Evolutionary conservation across 2,329 filamentous ascomycete species (phyloP).

Genomic region (Apiospora phragmitis): DNA sequence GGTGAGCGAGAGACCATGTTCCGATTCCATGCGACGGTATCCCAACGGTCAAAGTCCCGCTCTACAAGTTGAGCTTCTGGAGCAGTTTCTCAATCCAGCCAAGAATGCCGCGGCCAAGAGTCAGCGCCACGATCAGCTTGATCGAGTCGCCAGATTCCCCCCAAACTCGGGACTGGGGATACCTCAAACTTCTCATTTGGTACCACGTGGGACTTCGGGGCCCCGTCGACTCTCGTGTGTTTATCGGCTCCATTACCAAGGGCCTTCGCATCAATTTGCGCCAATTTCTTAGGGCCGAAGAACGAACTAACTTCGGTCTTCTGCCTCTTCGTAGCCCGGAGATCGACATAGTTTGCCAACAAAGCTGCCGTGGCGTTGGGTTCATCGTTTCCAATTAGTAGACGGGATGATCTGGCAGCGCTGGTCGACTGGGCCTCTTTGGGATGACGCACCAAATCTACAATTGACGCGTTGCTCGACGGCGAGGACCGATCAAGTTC

Average conservation of each 20-base stretch:
- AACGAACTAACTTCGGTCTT: constrained; percentile 28
- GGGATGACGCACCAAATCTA: constrained; percentile 11
- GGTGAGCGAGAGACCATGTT: constrained; percentile 34
- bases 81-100: constrained; percentile 50
- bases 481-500: not conserved
- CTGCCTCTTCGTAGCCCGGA: constrained; percentile 27
- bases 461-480: not conserved
- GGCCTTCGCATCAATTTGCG: not conserved
- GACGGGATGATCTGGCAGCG: constrained; percentile 9
- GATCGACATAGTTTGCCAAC: constrained; percentile 28
- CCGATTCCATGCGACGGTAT: constrained; percentile 34
- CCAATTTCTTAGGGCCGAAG: constrained; percentile 18
- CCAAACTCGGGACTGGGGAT: constrained; percentile 18
- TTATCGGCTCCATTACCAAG: not conserved
- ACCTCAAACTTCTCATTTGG: constrained; percentile 16
- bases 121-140: constrained; percentile 54
- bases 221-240: not conserved
- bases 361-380: constrained; percentile 25
- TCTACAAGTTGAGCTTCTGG: constrained; percentile 57
- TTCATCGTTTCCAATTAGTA: constrained; percentile 25
- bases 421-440: constrained; percentile 17
- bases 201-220: not conserved
- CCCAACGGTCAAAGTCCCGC: constrained; percentile 53
- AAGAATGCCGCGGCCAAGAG: constrained; percentile 47
- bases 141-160: constrained; percentile 9